A percentile compares a stretch with the other conserved stretches of the same genome.
Evolutionary conservation across 2,329 filamentous ascomycete genomes (phyloP).

Genomic region (Chaetomium strumarium): DNA sequence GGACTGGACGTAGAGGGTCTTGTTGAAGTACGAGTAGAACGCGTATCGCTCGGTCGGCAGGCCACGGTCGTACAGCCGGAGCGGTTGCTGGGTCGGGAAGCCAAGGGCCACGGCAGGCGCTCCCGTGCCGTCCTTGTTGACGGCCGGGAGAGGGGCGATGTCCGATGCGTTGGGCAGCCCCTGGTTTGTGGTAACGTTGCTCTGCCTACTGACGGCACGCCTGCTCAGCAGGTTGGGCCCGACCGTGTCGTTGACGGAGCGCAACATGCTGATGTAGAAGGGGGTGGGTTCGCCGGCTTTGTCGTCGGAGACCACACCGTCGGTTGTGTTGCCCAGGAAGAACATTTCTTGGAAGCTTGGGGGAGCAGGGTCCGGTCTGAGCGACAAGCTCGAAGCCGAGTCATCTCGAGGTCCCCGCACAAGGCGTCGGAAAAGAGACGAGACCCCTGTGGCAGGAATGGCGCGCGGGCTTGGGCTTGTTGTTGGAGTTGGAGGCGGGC

Average conservation of each 20-base stretch:
- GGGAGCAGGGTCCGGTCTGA: conserved; percentile 49
- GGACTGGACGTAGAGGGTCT: conserved; percentile 73
- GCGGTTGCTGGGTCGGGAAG: conserved; percentile 64
- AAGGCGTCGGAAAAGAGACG: conserved; percentile 12
- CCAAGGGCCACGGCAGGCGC: conserved; percentile 68
- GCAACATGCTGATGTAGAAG: conserved; percentile 74
- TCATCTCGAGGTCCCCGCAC: neutral
- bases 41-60: conserved; percentile 80
- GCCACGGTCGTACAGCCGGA: conserved; percentile 80
- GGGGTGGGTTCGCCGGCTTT: conserved; percentile 84
- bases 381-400: conserved; percentile 23
- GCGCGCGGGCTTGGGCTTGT: conserved; percentile 4
- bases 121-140: conserved; percentile 64
- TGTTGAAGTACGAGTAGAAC: conserved; percentile 89
- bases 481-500: conserved; percentile 18
- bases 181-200: conserved; percentile 5
- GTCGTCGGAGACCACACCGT: conserved; percentile 56
- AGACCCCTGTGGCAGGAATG: conserved; percentile 8
- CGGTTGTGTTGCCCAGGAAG: conserved; percentile 83
- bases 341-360: conserved; percentile 64
- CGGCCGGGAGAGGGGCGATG: conserved; percentile 57
- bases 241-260: conserved; percentile 33
- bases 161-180: conserved; percentile 37
- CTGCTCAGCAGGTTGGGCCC: conserved; percentile 17
- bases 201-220: conserved; percentile 4